phyloP scores from a whole-genome alignment of 352 stramenopile species.

The Phytophthora colocasiae region DNA sequence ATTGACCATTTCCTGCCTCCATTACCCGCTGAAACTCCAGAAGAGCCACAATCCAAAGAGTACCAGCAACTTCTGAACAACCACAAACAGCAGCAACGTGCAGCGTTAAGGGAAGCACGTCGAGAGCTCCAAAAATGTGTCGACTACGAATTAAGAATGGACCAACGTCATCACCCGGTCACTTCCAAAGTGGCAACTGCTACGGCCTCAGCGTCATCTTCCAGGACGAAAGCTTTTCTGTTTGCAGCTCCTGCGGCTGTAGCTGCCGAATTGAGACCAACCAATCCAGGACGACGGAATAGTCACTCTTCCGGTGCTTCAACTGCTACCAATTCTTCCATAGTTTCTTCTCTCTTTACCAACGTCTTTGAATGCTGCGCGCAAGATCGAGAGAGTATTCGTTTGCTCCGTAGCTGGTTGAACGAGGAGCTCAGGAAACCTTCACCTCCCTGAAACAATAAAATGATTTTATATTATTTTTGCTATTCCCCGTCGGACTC shows the following conservation, averaged over 20 bases:
- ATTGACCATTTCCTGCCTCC: conserved; percentile 38
- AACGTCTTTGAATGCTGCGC: conserved; percentile 57
- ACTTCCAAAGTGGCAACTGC: conserved; percentile 7
- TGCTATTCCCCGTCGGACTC: conserved; percentile 42
- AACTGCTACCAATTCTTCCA: conserved; percentile 11
- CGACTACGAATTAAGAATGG: conserved; percentile 54
- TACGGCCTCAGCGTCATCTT: conserved; percentile 4
- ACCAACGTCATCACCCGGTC: conserved; percentile 46
- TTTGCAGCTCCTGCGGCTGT: conserved; percentile 10
- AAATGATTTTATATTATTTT: background rate
- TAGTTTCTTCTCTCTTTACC: conserved; percentile 46
- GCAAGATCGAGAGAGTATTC: conserved; percentile 53
- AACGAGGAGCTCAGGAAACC: conserved; percentile 58
- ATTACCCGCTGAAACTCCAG: conserved; percentile 15
- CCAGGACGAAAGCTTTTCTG: conserved; percentile 11
- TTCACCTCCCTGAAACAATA: background rate
- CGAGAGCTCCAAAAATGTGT: conserved; percentile 59
- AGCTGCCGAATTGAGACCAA: conserved; percentile 7
- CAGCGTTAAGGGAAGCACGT: conserved; percentile 41
- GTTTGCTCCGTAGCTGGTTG: conserved; percentile 44
- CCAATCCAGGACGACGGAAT: conserved; percentile 7
- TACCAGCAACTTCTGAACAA: conserved; percentile 32
- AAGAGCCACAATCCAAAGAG: conserved; percentile 23
- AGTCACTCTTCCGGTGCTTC: conserved; percentile 2
- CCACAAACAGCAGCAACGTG: conserved; percentile 36